Percentiles rank a stretch among this genome's conserved stretches.
Conservation (phyloP, 2,329 filamentous ascomycete genomes). For the Teratosphaeria destructans region DNA sequence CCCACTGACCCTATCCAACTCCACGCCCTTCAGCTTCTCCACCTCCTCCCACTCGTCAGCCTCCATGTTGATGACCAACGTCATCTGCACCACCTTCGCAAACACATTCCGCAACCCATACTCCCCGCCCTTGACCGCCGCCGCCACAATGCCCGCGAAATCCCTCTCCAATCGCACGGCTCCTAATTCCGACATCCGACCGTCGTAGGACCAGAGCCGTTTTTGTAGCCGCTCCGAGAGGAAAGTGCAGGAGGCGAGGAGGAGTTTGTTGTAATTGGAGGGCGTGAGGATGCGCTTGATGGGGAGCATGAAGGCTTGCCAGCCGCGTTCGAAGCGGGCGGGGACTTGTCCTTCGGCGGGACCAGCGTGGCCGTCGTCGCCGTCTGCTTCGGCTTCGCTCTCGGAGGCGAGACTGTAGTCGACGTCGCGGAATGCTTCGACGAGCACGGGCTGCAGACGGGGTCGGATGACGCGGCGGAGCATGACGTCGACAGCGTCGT, state of each 20-base stretch:
- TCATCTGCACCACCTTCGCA: slow-evolving; percentile 64
- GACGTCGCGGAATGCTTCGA: slow-evolving; percentile 81
- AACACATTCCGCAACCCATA: slow-evolving; percentile 74
- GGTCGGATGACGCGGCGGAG: slow-evolving; percentile 81
- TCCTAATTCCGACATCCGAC: slow-evolving; percentile 69
- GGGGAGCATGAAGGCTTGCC: slow-evolving; percentile 77
- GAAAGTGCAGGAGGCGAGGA: slow-evolving; percentile 63
- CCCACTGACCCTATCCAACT: slow-evolving; percentile 47
- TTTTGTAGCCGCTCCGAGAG: slow-evolving; percentile 76
- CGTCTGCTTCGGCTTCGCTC: slow-evolving; percentile 45
- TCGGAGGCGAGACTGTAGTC: slow-evolving; percentile 61
- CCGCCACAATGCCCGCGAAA: slow-evolving; percentile 61
- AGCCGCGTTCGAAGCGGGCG: slow-evolving; percentile 70
- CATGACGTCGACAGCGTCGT: slow-evolving; percentile 74
- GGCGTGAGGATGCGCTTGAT: slow-evolving; percentile 75
- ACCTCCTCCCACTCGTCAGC: slow-evolving; percentile 85
- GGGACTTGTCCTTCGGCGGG: slow-evolving; percentile 54
- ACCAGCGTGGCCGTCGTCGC: not conserved
- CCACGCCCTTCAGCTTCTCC: slow-evolving; percentile 34
- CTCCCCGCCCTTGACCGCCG: slow-evolving; percentile 55
- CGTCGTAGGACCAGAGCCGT: slow-evolving; percentile 61
- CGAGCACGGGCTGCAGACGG: slow-evolving; percentile 71
- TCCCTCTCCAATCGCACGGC: slow-evolving; percentile 78
- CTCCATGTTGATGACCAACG: slow-evolving; percentile 86
- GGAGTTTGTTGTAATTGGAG: slow-evolving; percentile 63